Conservation (phyloP, 2,329 filamentous ascomycete species). For the Aspergillus viridinutans region DNA sequence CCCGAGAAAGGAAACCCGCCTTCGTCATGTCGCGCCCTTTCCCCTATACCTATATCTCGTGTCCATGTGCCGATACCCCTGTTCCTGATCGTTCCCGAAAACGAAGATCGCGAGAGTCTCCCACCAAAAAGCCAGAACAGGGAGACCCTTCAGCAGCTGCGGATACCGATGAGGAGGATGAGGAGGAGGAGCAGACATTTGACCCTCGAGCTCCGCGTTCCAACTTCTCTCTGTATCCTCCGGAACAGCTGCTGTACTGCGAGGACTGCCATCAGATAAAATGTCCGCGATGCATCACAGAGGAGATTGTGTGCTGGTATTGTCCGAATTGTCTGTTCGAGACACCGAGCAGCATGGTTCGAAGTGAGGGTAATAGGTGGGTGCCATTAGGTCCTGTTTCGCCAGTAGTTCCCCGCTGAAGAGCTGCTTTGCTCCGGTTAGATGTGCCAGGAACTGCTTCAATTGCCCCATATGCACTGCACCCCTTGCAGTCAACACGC, state of each 20-base stretch:
- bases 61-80: slow-evolving; percentile 55
- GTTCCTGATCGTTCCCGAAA: slow-evolving; percentile 37
- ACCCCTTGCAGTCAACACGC: slow-evolving; percentile 68
- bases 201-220: slow-evolving; percentile 80
- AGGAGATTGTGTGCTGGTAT: slow-evolving; percentile 93
- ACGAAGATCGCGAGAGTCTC: slow-evolving; percentile 34
- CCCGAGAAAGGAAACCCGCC: not conserved
- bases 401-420: not conserved
- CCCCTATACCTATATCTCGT: slow-evolving; percentile 62
- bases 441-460: slow-evolving; percentile 91
- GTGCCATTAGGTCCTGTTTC: slow-evolving; percentile 18
- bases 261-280: slow-evolving; percentile 96
- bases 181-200: slow-evolving; percentile 75
- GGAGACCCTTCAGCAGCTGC: slow-evolving; percentile 14
- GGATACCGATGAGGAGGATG: slow-evolving; percentile 39
- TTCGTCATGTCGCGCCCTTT: slow-evolving; percentile 52
- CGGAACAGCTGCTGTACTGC: slow-evolving; percentile 92
- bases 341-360: slow-evolving; percentile 86
- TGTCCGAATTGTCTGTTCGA: slow-evolving; percentile 96
- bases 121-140: slow-evolving; percentile 28
- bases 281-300: slow-evolving; percentile 83
- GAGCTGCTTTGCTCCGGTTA: slow-evolving; percentile 36
- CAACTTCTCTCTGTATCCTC: slow-evolving; percentile 86
- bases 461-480: slow-evolving; percentile 87
- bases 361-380: slow-evolving; percentile 88